Base-by-base conservation (phyloP, 2,329 filamentous ascomycete species). In the Trichophaea hybrida region DNA sequence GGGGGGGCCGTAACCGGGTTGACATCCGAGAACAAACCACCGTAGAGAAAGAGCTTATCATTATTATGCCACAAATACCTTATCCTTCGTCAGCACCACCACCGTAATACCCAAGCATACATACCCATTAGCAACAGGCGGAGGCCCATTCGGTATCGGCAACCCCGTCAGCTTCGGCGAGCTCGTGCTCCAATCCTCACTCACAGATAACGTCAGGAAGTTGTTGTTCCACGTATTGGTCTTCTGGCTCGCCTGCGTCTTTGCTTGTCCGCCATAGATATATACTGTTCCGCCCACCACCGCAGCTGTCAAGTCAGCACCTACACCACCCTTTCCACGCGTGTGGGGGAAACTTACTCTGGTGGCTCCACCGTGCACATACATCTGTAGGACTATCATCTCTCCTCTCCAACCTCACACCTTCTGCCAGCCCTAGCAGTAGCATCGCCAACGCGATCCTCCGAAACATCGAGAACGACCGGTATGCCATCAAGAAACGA, bases 201-300 rank as follows among this genome's bases (percentile, higher is more conserved):
- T 86, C 6, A 89, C 75, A 66, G 88, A 83, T n/a, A 89, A 72
- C 0, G 78, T 78, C 32, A 89, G 72, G 67, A 90, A 85, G 70
- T 88, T 76, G 68, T 88, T 88, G 66, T 85, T 88, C 85, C 85
- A 89, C 1, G 80, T 84, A 68, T 87, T 74, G 5, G 74, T 72
- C 1, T 73, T 76, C 67, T 89, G 85, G 38, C 77, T 76, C 12
- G 76, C 70, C 13, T 76, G 71, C 1, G 75, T 78, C 54, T 77
- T 84, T 12, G 80, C 78, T 65, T 84, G 78, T 32, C 86, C 86
- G 38, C 86, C 86, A 66, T 88, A 90, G 58, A 88, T 78, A 69
- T 87, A 90, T 2, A 89, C 69, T 0, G 84, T 89, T 12, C 85
- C 85, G 65, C 88, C 88, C 13, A 90, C 76, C 38, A 85, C 70